These are phyloP conservation scores for Protea cynaroides DNA, from an alignment of 164 flowering plant genomes.

Conservation along the genomic window DNA sequence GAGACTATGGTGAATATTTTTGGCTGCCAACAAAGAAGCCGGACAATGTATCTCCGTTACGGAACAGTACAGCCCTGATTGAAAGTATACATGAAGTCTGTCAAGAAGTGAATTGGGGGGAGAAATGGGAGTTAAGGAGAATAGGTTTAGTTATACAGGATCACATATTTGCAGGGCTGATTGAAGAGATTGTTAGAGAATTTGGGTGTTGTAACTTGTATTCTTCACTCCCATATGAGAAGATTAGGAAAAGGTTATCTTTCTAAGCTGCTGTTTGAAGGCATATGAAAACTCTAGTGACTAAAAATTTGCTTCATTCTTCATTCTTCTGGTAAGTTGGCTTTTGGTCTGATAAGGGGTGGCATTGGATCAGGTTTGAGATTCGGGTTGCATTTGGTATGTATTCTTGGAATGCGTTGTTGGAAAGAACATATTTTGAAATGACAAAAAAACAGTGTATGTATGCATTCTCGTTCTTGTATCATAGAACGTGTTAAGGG, in stretches of 20 bases:
- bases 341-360: too few relatives aligned
- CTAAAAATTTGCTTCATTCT: too few relatives aligned
- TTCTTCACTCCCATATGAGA: constrained; percentile 31
- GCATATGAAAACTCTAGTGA: too few relatives aligned
- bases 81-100: constrained; percentile 59
- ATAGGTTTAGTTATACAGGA: constrained; percentile 59
- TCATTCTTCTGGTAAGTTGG: too few relatives aligned
- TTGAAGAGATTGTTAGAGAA: constrained; percentile 55
- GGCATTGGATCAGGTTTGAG: too few relatives aligned
- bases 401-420: too few relatives aligned
- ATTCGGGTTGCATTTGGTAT: too few relatives aligned
- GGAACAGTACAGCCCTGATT: constrained; percentile 45
- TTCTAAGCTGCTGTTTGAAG: constrained; percentile 10
- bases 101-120: constrained; percentile 48
- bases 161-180: constrained; percentile 45
- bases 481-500: too few relatives aligned
- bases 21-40: neutral
- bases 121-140: constrained; percentile 53
- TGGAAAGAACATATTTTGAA: too few relatives aligned
- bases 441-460: too few relatives aligned
- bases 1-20: neutral
- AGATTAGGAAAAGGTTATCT: constrained; percentile 41
- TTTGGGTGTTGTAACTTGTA: constrained; percentile 12
- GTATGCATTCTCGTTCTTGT: too few relatives aligned
- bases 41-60: constrained; percentile 3